Conservation (phyloP, 2,329 filamentous ascomycete genomes). For the Colletotrichum sp. region DNA sequence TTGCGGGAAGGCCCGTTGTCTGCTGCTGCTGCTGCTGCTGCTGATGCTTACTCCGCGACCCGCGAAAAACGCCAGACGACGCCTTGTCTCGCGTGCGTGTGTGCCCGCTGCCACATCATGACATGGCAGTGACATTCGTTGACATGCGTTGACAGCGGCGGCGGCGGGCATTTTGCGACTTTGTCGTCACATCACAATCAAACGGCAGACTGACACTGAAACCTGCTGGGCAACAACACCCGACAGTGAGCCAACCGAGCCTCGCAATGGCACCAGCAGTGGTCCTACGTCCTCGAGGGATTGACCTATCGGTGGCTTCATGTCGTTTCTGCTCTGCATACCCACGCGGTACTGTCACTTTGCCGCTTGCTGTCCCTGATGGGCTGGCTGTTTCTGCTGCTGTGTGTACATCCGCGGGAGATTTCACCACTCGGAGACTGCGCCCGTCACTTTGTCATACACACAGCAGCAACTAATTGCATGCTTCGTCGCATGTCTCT, state of each 20-base stretch:
- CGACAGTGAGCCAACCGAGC: neutral
- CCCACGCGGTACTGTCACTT: neutral
- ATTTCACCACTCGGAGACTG: neutral
- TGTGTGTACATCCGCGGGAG: neutral
- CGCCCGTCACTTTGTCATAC: neutral
- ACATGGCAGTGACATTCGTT: neutral
- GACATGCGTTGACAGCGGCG: neutral
- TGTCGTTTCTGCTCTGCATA: neutral
- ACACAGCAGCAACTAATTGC: neutral
- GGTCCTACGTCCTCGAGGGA: neutral
- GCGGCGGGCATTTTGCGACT: neutral
- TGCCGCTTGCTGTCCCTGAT: neutral
- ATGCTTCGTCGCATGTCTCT: neutral
- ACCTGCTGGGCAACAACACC: neutral
- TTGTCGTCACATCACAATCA: constrained; percentile 2
- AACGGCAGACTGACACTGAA: neutral
- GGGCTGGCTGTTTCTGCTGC: neutral
- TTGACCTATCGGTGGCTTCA: neutral
- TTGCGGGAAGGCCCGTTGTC: constrained; percentile 9
- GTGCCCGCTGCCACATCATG: neutral
- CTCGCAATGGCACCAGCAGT: neutral
- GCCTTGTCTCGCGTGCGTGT: neutral
- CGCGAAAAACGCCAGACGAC: neutral
- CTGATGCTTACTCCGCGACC: neutral
- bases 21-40: neutral